These are phyloP conservation scores for Lactifluus hygrophoroides DNA, from an alignment of 768 basidiomycete genomes.

Conservation along the genomic window DNA sequence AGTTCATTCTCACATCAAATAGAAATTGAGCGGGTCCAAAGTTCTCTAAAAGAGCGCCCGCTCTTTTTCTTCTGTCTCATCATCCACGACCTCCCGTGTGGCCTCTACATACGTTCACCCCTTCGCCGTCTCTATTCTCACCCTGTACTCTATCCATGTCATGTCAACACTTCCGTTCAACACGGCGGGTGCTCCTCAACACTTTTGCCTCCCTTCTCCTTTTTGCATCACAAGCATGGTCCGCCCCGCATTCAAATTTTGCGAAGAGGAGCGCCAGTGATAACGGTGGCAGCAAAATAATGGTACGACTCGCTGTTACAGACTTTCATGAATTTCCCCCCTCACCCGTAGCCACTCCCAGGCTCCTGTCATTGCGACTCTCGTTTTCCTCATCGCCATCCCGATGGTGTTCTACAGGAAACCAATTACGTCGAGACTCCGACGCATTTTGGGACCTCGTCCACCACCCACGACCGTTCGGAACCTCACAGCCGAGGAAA, in stretches of 20 bases:
- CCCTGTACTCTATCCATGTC: not conserved
- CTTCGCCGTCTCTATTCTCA: not conserved
- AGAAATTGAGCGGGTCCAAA: not conserved
- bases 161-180: not conserved
- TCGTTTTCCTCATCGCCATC: conserved; percentile 1
- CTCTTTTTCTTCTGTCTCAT: not conserved
- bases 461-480: conserved; percentile 1
- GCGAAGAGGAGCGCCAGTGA: not conserved
- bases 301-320: not conserved
- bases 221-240: not conserved
- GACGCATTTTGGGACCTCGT: not conserved
- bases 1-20: not conserved
- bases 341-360: not conserved
- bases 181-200: not conserved
- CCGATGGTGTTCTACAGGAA: conserved; percentile 2
- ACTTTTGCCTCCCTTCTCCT: not conserved
- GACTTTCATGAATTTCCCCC: not conserved
- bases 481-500: conserved; percentile 18
- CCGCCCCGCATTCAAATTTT: conserved; percentile 4
- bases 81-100: not conserved
- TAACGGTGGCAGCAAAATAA: not conserved
- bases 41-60: not conserved
- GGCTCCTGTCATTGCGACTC: conserved; percentile 13
- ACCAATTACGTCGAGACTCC: not conserved
- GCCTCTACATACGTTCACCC: not conserved